phyloP scores from a whole-genome alignment of 768 basidiomycete genomes.

The Pleurotus giganteus region DNA sequence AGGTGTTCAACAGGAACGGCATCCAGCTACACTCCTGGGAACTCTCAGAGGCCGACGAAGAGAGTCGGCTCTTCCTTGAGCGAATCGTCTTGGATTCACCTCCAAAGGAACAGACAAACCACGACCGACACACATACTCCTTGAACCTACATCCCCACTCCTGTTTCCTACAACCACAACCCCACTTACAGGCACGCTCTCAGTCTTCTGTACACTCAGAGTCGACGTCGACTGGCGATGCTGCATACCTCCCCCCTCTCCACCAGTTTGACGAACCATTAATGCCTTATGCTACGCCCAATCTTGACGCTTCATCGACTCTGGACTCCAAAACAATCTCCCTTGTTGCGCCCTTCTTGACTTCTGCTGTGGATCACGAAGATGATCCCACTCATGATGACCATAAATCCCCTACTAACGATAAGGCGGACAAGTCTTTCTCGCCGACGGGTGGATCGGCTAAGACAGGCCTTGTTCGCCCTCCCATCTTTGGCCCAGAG shows the following conservation, averaged over 20 bases:
- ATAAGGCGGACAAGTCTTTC: no score
- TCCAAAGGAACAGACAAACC: neutral
- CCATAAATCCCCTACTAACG: neutral
- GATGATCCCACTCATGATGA: neutral
- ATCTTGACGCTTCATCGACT: neutral
- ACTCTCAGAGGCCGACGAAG: conserved; percentile 28
- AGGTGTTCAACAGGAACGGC: conserved; percentile 31
- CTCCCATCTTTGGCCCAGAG: conserved; percentile 40
- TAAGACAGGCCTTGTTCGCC: conserved; percentile 19
- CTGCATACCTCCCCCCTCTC: neutral
- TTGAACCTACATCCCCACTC: neutral
- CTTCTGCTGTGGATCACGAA: neutral
- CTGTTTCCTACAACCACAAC: neutral
- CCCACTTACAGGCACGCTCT: conserved; percentile 1
- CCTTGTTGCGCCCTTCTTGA: conserved; percentile 5
- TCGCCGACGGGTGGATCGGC: neutral
- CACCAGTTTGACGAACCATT: conserved; percentile 6
- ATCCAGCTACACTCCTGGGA: conserved; percentile 38
- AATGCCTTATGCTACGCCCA: neutral
- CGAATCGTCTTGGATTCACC: conserved; percentile 9
- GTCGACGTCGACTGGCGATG: neutral
- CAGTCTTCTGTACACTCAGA: conserved; percentile 1
- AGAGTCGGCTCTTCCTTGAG: conserved; percentile 21
- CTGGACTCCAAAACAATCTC: conserved; percentile 6
- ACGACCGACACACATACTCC: neutral